Evolutionary conservation across 78 protist species (phyloP).

Genomic region (Dictyostelium purpureum): DNA sequence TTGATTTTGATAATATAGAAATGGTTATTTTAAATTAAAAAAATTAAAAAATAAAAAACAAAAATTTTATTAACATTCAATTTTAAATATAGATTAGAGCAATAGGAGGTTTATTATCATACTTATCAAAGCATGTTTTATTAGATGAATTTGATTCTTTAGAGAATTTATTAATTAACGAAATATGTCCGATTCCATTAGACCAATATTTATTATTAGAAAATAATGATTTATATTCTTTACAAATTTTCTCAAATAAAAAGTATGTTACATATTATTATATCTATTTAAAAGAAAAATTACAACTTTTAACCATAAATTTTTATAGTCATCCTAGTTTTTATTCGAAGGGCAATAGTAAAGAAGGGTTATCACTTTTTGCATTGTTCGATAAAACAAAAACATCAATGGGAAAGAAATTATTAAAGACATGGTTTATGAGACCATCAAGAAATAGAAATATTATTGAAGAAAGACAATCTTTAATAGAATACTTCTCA

Average conservation of each 20-base stretch:
- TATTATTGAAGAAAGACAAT: conserved; percentile 47
- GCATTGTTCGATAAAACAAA: conserved; percentile 47
- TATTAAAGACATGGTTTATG: conserved; percentile 71
- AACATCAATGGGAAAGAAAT: conserved; percentile 44
- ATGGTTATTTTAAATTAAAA: conserved; percentile 7
- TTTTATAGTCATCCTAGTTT: conserved; percentile 47
- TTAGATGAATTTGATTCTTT: conserved; percentile 61
- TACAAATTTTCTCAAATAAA: conserved; percentile 12
- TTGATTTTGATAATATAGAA: conserved; percentile 31
- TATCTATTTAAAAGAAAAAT: conserved; percentile 2
- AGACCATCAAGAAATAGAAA: conserved; percentile 41
- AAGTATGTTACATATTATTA: neutral
- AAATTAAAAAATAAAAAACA: neutral
- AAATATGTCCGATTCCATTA: neutral
- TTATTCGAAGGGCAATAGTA: conserved; percentile 23
- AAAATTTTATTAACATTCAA: neutral
- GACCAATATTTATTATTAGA: conserved; percentile 15
- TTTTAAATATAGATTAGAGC: too few species aligned
- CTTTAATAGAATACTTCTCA: neutral
- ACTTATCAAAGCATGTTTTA: conserved; percentile 29
- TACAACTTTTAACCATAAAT: too few species aligned
- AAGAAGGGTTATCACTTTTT: conserved; percentile 63
- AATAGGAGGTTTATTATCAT: conserved; percentile 35
- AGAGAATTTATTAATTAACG: conserved; percentile 34
- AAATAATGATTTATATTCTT: neutral